Conservation (phyloP, 192 early-diverging fungal genomes). For the Coemansia sp. region DNA sequence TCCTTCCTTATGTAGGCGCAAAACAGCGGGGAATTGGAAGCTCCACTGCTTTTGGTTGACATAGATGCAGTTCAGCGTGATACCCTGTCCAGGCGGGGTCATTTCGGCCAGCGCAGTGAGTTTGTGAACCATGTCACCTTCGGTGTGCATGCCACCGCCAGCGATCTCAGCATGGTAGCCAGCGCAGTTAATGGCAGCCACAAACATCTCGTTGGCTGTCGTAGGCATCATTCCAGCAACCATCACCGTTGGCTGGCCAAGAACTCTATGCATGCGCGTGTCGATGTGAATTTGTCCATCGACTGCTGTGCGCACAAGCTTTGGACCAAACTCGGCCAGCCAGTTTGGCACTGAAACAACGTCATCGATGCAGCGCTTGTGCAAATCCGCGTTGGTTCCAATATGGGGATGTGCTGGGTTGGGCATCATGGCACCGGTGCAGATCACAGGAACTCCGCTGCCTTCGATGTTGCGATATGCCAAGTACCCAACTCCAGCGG, state of each 20-base stretch:
- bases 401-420: slow-evolving; percentile 36
- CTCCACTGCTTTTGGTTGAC: slow-evolving; percentile 83
- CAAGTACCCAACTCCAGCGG: slow-evolving; percentile 78
- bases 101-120: slow-evolving; percentile 70
- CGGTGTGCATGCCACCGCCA: slow-evolving; percentile 87
- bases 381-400: slow-evolving; percentile 71
- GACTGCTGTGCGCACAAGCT: slow-evolving; percentile 63
- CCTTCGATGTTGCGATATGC: slow-evolving; percentile 88
- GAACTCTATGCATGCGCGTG: slow-evolving; percentile 77
- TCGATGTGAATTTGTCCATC: slow-evolving; percentile 75
- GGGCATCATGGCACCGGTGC: slow-evolving; percentile 12
- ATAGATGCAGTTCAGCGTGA: slow-evolving; percentile 89
- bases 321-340: slow-evolving; percentile 78
- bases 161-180: slow-evolving; percentile 91
- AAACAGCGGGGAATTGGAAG: slow-evolving; percentile 75
- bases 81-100: slow-evolving; percentile 76
- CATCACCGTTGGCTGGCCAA: slow-evolving; percentile 89
- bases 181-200: slow-evolving; percentile 80
- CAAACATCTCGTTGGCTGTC: slow-evolving; percentile 75
- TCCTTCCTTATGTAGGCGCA: slow-evolving; percentile 76
- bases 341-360: slow-evolving; percentile 81
- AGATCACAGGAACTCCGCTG: slow-evolving; percentile 62
- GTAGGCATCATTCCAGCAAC: slow-evolving; percentile 94
- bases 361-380: slow-evolving; percentile 53
- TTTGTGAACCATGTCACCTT: slow-evolving; percentile 63